phyloP scores from a whole-genome alignment of 176 grass and related monocot species.

The Calamus simplicifolius region DNA sequence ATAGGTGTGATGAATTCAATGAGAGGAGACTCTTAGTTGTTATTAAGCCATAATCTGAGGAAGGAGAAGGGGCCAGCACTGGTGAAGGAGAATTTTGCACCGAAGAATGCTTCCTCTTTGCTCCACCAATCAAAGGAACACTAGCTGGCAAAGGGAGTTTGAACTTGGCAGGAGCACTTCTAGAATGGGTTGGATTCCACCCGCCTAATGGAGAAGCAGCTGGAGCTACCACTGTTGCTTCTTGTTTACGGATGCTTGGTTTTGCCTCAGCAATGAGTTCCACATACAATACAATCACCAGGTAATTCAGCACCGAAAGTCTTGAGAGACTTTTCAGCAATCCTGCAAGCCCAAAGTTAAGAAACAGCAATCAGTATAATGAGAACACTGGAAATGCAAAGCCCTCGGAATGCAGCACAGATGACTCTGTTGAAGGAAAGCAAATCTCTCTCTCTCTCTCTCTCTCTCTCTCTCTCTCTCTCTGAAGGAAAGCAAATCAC shows the following conservation, averaged over 20 bases:
- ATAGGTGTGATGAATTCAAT: constrained; percentile 29
- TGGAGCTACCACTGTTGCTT: constrained; percentile 30
- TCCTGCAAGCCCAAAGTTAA: constrained; percentile 35
- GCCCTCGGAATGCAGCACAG: no score
- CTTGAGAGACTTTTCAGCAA: constrained; percentile 17
- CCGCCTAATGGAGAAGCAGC: constrained; percentile 35
- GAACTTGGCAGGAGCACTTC: constrained; percentile 21
- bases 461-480: no score
- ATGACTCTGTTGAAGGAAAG: no score
- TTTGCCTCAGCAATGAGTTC: constrained; percentile 29
- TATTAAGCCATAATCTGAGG: constrained; percentile 31
- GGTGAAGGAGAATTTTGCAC: constrained; percentile 24
- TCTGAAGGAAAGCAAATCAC: no score
- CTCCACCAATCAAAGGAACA: constrained; percentile 23
- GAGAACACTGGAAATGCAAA: background rate
- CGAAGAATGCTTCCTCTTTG: constrained; percentile 29
- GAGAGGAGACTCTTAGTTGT: constrained; percentile 17
- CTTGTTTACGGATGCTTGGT: constrained; percentile 23
- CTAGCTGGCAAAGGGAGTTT: constrained; percentile 8
- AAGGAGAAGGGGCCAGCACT: constrained; percentile 24
- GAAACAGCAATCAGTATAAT: background rate
- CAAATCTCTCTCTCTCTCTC: no score
- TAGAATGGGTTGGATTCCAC: constrained; percentile 37
- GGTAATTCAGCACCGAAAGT: constrained; percentile 18
- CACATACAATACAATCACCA: constrained; percentile 27